phyloP scores from a whole-genome alignment of 495 filamentous ascomycete species.

The Evernia prunastri region DNA sequence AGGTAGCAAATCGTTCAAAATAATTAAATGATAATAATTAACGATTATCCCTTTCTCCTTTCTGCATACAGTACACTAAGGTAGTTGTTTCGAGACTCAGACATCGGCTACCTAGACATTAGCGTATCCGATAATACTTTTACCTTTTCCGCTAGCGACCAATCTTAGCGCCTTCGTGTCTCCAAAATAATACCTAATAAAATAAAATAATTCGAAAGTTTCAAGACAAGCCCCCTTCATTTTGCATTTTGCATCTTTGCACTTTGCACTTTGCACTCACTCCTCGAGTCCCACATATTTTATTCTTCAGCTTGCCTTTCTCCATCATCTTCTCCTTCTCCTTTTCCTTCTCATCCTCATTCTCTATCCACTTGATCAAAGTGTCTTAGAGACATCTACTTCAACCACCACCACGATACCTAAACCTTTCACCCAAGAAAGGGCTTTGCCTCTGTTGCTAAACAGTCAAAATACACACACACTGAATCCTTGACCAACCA shows the following conservation, averaged over 20 bases:
- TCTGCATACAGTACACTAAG: no score
- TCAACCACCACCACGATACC: neutral
- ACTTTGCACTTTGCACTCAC: neutral
- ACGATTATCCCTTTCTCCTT: no score
- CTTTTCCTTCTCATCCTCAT: conserved; percentile 21
- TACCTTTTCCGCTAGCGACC: neutral
- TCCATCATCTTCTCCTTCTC: conserved; percentile 21
- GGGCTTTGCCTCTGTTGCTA: neutral
- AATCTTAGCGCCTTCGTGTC: conserved; percentile 8
- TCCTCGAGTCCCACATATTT: conserved; percentile 11
- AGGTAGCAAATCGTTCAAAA: no score
- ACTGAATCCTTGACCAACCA: conserved; percentile 44
- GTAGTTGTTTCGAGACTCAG: no score
- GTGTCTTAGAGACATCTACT: conserved; percentile 5
- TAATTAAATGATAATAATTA: no score
- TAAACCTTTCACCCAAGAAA: neutral
- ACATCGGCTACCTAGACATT: neutral
- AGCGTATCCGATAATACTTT: neutral
- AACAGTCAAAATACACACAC: neutral
- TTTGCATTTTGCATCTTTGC: neutral
- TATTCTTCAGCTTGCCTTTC: neutral
- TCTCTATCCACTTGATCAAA: conserved; percentile 10
- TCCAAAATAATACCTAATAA: neutral
- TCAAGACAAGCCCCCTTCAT: conserved; percentile 3
- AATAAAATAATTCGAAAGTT: neutral